These are phyloP conservation scores for Diaporthe citrichinensis DNA, from an alignment of 2,329 filamentous ascomycete genomes.

Conservation along the genomic window DNA sequence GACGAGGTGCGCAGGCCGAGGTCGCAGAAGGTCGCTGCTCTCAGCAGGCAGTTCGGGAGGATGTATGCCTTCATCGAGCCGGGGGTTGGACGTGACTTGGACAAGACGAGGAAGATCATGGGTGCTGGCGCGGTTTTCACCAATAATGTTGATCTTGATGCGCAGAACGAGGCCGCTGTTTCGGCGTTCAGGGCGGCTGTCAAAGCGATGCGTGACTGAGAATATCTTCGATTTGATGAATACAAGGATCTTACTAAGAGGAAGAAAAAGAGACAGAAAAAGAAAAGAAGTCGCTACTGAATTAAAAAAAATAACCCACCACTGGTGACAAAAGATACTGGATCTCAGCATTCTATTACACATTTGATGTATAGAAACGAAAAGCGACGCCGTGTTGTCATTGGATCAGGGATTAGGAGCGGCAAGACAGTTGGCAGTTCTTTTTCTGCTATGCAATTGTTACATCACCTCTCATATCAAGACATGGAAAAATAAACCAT, in stretches of 20 bases:
- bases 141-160: constrained; percentile 49
- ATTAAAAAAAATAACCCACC: neutral
- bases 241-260: neutral
- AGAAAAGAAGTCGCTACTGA: neutral
- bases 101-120: constrained; percentile 48
- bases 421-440: no score
- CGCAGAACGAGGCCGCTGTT: constrained; percentile 44
- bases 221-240: neutral
- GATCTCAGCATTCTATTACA: neutral
- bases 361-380: no score
- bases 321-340: neutral
- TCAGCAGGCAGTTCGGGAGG: constrained; percentile 49
- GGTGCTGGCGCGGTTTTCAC: constrained; percentile 47
- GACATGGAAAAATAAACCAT: no score
- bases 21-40: constrained; percentile 50
- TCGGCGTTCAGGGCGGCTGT: neutral
- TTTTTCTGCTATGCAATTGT: no score
- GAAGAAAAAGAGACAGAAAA: neutral
- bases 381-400: no score
- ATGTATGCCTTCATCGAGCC: constrained; percentile 45
- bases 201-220: neutral
- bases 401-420: no score
- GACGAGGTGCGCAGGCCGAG: constrained; percentile 47
- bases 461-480: no score
- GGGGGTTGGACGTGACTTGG: constrained; percentile 45